Evolutionary conservation across 2,329 filamentous ascomycete species (phyloP).

Genomic region (Ambrosiella cleistominuta): DNA sequence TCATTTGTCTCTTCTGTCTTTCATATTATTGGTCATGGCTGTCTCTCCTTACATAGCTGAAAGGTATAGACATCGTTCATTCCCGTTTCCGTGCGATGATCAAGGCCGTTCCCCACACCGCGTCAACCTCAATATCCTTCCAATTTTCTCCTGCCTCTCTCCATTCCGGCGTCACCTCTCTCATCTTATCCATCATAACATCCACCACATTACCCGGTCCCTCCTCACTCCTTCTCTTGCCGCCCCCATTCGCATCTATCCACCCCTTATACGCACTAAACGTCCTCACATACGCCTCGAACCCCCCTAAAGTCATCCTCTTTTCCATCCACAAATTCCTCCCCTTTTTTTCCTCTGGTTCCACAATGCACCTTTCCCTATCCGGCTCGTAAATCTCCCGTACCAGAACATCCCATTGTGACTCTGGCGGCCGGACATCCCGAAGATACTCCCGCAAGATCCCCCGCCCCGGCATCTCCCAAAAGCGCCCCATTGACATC

Average conservation of each 20-base stretch:
- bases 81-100: conserved; percentile 32
- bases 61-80: background rate
- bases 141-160: conserved; percentile 29
- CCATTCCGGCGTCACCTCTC: conserved; percentile 35
- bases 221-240: conserved; percentile 31
- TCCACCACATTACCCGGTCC: conserved; percentile 46
- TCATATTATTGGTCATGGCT: background rate
- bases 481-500: conserved; percentile 37
- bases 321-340: conserved; percentile 31
- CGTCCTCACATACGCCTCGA: conserved; percentile 44
- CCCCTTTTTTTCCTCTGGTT: conserved; percentile 16
- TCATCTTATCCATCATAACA: conserved; percentile 40
- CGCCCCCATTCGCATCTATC: conserved; percentile 35
- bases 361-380: conserved; percentile 20
- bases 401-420: conserved; percentile 33
- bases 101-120: conserved; percentile 44
- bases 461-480: conserved; percentile 41
- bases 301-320: conserved; percentile 35
- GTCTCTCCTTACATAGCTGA: background rate
- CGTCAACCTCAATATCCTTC: conserved; percentile 35
- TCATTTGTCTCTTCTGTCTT: background rate
- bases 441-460: conserved; percentile 34
- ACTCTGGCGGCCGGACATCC: conserved; percentile 32
- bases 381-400: conserved; percentile 41
- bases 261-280: conserved; percentile 43